Base-by-base conservation (phyloP, 768 basidiomycete species). In the Mycena epipterygia region DNA sequence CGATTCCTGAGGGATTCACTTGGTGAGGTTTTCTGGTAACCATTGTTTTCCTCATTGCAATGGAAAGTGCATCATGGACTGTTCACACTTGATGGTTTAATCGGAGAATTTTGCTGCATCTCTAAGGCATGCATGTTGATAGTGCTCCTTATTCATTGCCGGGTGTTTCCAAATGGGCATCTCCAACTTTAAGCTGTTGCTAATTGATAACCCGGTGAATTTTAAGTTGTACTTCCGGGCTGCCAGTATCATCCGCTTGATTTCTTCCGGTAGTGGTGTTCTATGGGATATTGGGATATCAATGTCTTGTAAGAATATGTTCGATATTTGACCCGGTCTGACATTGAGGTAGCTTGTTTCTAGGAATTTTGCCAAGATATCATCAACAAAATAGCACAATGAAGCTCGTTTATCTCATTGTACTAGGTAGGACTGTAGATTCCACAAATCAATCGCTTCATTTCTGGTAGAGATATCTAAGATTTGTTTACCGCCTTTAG, bases 341-440 rank as follows among this genome's bases (percentile, higher is more conserved):
- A n/a, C n/a, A n/a, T n/a, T n/a, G 57, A 59, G 57, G 21, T 42
- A 59, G 23, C 41, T 59, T 21, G 16, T 59, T 30, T 42, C 57
- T 7, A 41, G 39, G 39, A 41, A 59, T 27, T 7, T 29, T 42
- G 16, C 35, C 39, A 44, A 17, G 19, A 44, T 23, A 8, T 41
- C 16, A 30, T 42, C 39, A 14, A 59, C 39, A 19, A 59, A 37
- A 44, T 59, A 41, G 39, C 39, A 41, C 39, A 11, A 41, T 11
- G 39, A 41, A 14, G 39, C 39, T 39, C 35, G 35, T 33, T 23
- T 23, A 13, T 35, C 2, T 5, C 56, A 25, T 27, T 39, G 56
- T 35, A 25, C 9, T 13, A 57, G 56, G 27, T 57, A 57, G 14
- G 56, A 23, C 16, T 57, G 56, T 25, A 57, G 56, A 41, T 57